Evolutionary conservation across 2,329 filamentous ascomycete genomes (phyloP).

Genomic region (Aspergillus versicolor): DNA sequence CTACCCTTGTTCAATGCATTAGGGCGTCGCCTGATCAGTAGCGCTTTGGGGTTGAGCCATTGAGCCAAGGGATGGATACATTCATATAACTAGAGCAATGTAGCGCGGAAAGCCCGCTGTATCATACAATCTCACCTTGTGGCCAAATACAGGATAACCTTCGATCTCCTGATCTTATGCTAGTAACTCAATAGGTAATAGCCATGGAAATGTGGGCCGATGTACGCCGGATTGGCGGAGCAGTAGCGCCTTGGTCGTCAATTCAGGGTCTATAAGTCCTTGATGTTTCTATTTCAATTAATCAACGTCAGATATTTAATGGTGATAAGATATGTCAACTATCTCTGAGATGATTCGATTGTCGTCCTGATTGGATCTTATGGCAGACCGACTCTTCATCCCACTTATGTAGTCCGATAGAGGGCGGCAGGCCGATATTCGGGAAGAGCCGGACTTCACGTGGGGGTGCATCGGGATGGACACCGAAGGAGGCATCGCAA

Average conservation of each 20-base stretch:
- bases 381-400: background rate
- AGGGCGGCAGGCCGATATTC: conserved; percentile 4
- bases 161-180: background rate
- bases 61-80: conserved; percentile 9
- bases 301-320: background rate
- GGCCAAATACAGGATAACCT: conserved; percentile 16
- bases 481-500: background rate
- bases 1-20: conserved; percentile 2
- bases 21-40: conserved; percentile 3
- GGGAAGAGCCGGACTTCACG: conserved; percentile 12
- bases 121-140: conserved; percentile 22
- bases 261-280: background rate
- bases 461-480: conserved; percentile 1
- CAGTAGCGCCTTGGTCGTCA: background rate
- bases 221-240: background rate
- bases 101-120: conserved; percentile 22
- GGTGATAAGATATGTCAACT: background rate
- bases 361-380: background rate
- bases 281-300: background rate
- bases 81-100: conserved; percentile 21
- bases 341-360: background rate
- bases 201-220: background rate
- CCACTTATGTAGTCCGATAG: background rate
- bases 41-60: conserved; percentile 2
- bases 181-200: background rate